These are phyloP conservation scores for Claviceps sp. DNA, from an alignment of 2,329 filamentous ascomycete species.

Conservation along the genomic window DNA sequence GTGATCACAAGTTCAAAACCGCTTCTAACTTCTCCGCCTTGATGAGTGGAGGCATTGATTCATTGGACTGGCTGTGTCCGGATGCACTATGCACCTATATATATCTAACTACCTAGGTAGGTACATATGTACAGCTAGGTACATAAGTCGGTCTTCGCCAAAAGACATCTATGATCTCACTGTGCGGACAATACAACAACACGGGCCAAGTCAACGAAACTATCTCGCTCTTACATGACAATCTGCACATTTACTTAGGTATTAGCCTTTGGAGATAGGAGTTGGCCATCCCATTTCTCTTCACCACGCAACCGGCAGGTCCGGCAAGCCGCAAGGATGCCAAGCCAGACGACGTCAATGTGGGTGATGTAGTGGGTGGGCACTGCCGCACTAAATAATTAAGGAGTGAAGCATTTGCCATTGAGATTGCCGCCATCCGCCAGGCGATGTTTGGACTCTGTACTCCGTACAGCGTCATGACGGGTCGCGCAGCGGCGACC, in stretches of 20 bases:
- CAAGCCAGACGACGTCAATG: neutral
- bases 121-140: no score
- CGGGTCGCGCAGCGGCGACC: neutral
- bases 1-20: neutral
- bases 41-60: neutral
- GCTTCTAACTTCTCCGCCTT: neutral
- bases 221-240: neutral
- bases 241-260: neutral
- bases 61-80: neutral
- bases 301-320: neutral
- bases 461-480: neutral
- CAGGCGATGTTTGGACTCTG: neutral
- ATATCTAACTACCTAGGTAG: no score
- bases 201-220: neutral
- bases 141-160: no score
- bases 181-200: neutral
- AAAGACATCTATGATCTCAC: neutral
- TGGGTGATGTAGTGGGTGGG: neutral
- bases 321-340: neutral
- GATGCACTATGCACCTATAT: no score
- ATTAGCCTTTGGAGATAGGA: neutral
- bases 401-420: neutral
- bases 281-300: neutral
- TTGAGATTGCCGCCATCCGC: neutral
- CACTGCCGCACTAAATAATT: no score